These are phyloP conservation scores for Phialophora macrospora DNA, from an alignment of 2,329 filamentous ascomycete genomes.

Conservation along the genomic window DNA sequence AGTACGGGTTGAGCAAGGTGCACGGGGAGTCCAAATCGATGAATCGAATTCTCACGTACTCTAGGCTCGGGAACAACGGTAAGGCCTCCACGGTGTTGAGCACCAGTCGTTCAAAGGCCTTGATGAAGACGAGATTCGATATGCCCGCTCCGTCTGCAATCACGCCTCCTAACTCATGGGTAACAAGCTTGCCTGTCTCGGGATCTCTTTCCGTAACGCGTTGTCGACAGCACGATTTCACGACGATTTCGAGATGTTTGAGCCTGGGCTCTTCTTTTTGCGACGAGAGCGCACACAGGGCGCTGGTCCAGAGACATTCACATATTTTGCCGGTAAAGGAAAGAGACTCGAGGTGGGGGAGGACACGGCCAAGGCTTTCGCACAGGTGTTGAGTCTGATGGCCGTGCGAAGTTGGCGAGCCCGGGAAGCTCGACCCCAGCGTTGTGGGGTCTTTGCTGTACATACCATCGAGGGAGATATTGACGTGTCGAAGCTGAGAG, in stretches of 20 bases:
- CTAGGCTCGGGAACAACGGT: slow-evolving; percentile 60
- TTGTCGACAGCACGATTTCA: slow-evolving; percentile 73
- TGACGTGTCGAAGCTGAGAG: slow-evolving; percentile 64
- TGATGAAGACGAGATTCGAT: slow-evolving; percentile 73
- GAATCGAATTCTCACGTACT: slow-evolving; percentile 72
- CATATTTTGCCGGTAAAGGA: slow-evolving; percentile 75
- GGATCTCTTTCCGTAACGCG: slow-evolving; percentile 35
- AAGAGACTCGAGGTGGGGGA: slow-evolving; percentile 68
- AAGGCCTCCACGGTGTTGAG: slow-evolving; percentile 66
- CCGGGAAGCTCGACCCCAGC: slow-evolving; percentile 49
- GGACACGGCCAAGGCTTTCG: slow-evolving; percentile 63
- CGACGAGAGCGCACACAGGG: slow-evolving; percentile 58
- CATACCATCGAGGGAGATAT: slow-evolving; percentile 72
- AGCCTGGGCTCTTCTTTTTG: slow-evolving; percentile 51
- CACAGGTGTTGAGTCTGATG: slow-evolving; percentile 64
- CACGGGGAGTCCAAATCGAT: slow-evolving; percentile 75
- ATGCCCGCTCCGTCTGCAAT: slow-evolving; percentile 72
- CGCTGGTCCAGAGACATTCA: slow-evolving; percentile 67
- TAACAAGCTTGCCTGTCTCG: slow-evolving; percentile 34
- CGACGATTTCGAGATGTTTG: slow-evolving; percentile 71
- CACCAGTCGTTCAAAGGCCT: slow-evolving; percentile 71
- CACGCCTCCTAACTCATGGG: slow-evolving; percentile 40
- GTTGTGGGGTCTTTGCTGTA: slow-evolving; percentile 63
- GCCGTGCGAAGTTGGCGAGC: slow-evolving; percentile 1
- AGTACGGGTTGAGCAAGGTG: slow-evolving; percentile 74